These are phyloP conservation scores for Lactarius pseudohatsudake DNA, from an alignment of 768 basidiomycete genomes.

Conservation along the genomic window DNA sequence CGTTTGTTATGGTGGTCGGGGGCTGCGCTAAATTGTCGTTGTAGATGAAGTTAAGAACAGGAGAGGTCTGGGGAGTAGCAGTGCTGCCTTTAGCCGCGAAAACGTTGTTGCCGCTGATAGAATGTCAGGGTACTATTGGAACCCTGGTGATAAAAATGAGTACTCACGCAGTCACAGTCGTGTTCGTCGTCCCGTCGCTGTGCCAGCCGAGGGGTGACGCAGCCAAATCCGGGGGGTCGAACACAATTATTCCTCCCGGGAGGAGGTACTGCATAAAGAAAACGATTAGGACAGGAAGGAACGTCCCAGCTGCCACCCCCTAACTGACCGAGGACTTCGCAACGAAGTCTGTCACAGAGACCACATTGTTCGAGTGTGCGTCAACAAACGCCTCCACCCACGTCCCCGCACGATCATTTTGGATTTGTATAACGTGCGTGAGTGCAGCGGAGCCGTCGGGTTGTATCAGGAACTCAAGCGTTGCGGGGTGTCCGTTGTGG, in stretches of 20 bases:
- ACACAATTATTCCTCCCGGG: slow-evolving; percentile 37
- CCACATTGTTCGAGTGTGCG: slow-evolving; percentile 51
- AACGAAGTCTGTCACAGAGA: slow-evolving; percentile 54
- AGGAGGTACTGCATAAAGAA: slow-evolving; percentile 42
- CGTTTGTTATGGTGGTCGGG: slow-evolving; percentile 46
- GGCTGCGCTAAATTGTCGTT: slow-evolving; percentile 36
- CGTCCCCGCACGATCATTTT: slow-evolving; percentile 42
- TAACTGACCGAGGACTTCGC: slow-evolving; percentile 43
- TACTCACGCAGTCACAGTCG: slow-evolving; percentile 34
- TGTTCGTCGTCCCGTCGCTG: slow-evolving; percentile 39
- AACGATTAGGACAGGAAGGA: background rate
- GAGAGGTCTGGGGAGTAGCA: slow-evolving; percentile 39
- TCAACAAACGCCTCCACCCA: slow-evolving; percentile 49
- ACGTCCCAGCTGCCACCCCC: background rate
- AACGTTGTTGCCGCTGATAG: slow-evolving; percentile 41
- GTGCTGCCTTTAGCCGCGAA: slow-evolving; percentile 27
- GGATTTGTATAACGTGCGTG: slow-evolving; percentile 44
- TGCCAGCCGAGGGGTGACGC: slow-evolving; percentile 63
- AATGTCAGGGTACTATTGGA: background rate
- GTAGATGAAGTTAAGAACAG: slow-evolving; percentile 43
- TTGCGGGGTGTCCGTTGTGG: slow-evolving; percentile 42
- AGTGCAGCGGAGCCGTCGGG: slow-evolving; percentile 42
- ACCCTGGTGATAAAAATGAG: background rate
- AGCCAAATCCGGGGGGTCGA: slow-evolving; percentile 51
- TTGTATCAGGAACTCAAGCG: slow-evolving; percentile 44